Percentiles rank a stretch among this genome's conserved stretches.
Conservation (phyloP, 495 filamentous ascomycete genomes). For the Aspergillus coremiiformis region DNA sequence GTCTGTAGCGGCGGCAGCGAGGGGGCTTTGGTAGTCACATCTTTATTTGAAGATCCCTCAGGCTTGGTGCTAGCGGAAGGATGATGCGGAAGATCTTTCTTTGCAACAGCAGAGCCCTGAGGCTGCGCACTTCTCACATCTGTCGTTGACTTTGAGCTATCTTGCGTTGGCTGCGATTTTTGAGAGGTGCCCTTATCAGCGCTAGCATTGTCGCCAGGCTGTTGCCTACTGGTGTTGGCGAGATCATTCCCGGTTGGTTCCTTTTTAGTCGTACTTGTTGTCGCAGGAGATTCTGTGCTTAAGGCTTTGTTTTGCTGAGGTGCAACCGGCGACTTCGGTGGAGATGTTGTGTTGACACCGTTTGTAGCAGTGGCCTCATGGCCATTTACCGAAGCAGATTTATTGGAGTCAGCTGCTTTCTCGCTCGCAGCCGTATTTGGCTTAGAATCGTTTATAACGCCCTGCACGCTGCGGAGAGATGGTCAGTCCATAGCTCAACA, state of each 20-base stretch:
- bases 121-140: constrained; percentile 7
- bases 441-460: constrained; percentile 18
- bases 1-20: constrained; percentile 14
- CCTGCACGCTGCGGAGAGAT: constrained; percentile 10
- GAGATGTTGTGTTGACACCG: constrained; percentile 25
- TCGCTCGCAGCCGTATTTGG: constrained; percentile 11
- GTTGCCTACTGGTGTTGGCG: neutral
- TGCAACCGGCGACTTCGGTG: constrained; percentile 28
- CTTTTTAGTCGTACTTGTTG: constrained; percentile 7
- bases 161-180: constrained; percentile 12
- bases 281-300: constrained; percentile 9
- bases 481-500: constrained; percentile 11
- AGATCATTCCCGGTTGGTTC: constrained; percentile 1
- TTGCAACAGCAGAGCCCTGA: constrained; percentile 10
- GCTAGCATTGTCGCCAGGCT: constrained; percentile 2
- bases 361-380: constrained; percentile 23
- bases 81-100: constrained; percentile 34
- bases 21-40: constrained; percentile 1
- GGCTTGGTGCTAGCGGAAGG: constrained; percentile 14
- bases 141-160: constrained; percentile 4
- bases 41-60: constrained; percentile 2
- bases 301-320: constrained; percentile 12
- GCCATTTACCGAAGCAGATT: constrained; percentile 25
- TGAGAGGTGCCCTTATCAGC: constrained; percentile 13
- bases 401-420: constrained; percentile 5